Evolutionary conservation across 352 stramenopile species (phyloP).

Genomic region (Globisporangium cystogenes): DNA sequence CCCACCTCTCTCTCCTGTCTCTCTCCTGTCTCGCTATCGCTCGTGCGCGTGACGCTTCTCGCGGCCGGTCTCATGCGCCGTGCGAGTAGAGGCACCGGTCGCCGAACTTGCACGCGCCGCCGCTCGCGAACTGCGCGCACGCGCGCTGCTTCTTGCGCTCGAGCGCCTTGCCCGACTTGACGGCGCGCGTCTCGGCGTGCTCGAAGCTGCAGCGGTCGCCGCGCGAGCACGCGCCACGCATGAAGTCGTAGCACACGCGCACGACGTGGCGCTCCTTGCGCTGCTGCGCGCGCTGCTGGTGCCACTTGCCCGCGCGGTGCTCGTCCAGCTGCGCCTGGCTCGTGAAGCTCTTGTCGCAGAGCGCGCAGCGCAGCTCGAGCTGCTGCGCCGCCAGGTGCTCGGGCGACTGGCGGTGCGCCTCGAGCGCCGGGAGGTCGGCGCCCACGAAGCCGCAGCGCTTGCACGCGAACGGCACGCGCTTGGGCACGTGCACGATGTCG

Average conservation of each 20-base stretch:
- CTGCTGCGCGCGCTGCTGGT: constrained; percentile 64
- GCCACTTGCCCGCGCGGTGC: constrained; percentile 78
- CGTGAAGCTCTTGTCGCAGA: constrained; percentile 81
- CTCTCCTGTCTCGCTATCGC: constrained; percentile 3
- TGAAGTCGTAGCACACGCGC: constrained; percentile 81
- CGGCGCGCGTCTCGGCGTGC: constrained; percentile 66
- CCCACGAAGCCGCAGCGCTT: constrained; percentile 77
- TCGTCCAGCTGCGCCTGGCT: constrained; percentile 67
- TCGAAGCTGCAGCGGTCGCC: constrained; percentile 69
- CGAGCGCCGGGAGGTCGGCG: constrained; percentile 59
- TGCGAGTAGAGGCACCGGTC: constrained; percentile 76
- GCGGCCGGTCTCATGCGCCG: constrained; percentile 32
- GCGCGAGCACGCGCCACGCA: constrained; percentile 59
- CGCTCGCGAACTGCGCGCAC: constrained; percentile 45
- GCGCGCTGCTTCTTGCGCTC: constrained; percentile 47
- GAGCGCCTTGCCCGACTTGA: constrained; percentile 39
- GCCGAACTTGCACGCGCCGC: constrained; percentile 58
- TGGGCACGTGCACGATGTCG: constrained; percentile 50
- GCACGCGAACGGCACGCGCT: constrained; percentile 80
- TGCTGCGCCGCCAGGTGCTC: constrained; percentile 36
- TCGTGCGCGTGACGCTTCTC: too few species aligned
- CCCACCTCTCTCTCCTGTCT: not conserved
- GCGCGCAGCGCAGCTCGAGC: constrained; percentile 34
- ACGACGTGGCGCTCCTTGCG: constrained; percentile 64
- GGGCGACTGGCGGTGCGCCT: constrained; percentile 42